Evolutionary conservation across 495 filamentous ascomycete species (phyloP).

Genomic region (Neurospora sp.): DNA sequence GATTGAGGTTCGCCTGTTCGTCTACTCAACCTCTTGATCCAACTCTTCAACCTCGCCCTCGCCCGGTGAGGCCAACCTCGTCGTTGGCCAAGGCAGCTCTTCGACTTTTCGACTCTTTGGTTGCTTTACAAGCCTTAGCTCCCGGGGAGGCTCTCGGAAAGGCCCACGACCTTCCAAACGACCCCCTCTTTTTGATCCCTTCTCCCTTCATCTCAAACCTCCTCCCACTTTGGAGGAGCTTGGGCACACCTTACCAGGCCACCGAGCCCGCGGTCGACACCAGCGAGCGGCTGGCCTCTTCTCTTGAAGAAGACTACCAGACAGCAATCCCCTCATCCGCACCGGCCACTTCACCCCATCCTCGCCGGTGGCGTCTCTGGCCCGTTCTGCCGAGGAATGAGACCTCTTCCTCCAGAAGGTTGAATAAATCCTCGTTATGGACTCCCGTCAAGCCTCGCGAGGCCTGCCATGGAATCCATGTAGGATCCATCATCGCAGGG

Average conservation of each 20-base stretch:
- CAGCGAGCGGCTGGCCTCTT: conserved; percentile 83
- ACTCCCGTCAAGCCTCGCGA: background rate
- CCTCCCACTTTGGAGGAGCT: no score
- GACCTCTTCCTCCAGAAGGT: background rate
- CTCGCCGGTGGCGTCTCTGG: conserved; percentile 47
- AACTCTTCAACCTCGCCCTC: conserved; percentile 47
- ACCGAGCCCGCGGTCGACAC: conserved; percentile 60
- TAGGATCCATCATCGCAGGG: background rate
- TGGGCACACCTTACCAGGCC: conserved; percentile 33
- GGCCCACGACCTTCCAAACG: no score
- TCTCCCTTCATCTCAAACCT: no score
- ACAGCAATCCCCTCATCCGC: conserved; percentile 66
- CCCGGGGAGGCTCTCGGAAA: no score
- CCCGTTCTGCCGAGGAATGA: background rate
- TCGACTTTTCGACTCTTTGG: conserved; percentile 57
- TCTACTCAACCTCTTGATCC: conserved; percentile 52
- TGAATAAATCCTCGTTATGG: background rate
- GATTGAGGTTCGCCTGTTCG: conserved; percentile 13
- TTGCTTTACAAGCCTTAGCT: conserved; percentile 29
- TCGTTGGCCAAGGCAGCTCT: conserved; percentile 54
- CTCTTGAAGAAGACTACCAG: conserved; percentile 63
- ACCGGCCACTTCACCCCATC: conserved; percentile 89
- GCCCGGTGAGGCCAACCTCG: conserved; percentile 51
- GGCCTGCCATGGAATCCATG: background rate
- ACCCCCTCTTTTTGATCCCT: no score